A percentile compares a stretch with the other conserved stretches of the same genome.
Evolutionary conservation across 1,284 basidiomycete genomes (phyloP).

Genomic region (Marasmius tenuissimus): DNA sequence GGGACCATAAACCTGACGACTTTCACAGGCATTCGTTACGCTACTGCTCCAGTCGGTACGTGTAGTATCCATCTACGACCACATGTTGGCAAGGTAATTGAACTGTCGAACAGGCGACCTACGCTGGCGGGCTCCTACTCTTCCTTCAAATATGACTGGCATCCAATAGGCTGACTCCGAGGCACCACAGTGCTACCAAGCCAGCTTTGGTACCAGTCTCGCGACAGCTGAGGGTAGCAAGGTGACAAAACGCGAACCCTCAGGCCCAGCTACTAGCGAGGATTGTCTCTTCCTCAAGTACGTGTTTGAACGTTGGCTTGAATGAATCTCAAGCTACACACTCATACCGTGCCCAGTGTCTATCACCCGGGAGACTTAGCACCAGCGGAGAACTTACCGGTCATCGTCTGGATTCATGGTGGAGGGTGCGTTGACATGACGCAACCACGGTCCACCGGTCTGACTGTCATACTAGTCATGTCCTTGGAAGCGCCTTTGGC

Average conservation of each 20-base stretch:
- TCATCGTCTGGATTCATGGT: too few relatives aligned
- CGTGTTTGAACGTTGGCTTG: neutral
- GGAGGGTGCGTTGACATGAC: conserved; percentile 2
- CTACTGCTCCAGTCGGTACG: conserved; percentile 37
- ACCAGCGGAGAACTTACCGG: conserved; percentile 25
- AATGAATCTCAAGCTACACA: neutral
- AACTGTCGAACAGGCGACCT: conserved; percentile 20
- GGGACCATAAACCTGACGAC: conserved; percentile 31
- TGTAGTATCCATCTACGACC: neutral
- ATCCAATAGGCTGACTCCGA: conserved; percentile 31
- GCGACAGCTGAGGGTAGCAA: conserved; percentile 4
- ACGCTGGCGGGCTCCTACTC: conserved; percentile 34
- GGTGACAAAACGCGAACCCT: conserved; percentile 8
- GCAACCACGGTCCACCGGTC: neutral
- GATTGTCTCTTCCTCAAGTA: conserved; percentile 45
- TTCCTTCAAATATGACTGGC: conserved; percentile 26
- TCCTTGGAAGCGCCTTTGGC: neutral
- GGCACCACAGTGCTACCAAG: conserved; percentile 28
- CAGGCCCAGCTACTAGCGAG: conserved; percentile 23
- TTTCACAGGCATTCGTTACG: conserved; percentile 43
- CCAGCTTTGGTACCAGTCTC: conserved; percentile 17
- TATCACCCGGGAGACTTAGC: conserved; percentile 14
- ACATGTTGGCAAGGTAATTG: neutral
- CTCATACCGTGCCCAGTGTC: conserved; percentile 23
- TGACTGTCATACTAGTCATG: neutral